phyloP scores from a whole-genome alignment of 768 basidiomycete species.

The Tricholoma terreum region DNA sequence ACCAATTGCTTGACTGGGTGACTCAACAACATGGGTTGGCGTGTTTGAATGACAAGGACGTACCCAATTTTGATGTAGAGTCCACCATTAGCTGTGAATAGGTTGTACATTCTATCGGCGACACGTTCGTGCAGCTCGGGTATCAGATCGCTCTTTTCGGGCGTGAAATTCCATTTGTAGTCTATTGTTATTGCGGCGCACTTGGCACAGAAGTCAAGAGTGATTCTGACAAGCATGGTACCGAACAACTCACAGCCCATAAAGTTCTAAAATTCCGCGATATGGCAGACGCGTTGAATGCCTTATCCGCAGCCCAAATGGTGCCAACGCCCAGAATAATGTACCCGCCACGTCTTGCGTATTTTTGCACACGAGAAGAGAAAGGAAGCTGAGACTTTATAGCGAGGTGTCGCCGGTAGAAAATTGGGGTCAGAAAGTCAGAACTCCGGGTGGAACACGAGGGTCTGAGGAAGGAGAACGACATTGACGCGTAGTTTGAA shows the following conservation, averaged over 20 bases:
- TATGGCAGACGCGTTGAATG: slow-evolving; percentile 58
- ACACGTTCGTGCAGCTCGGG: slow-evolving; percentile 83
- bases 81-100: slow-evolving; percentile 81
- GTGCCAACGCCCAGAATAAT: slow-evolving; percentile 37
- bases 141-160: slow-evolving; percentile 67
- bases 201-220: slow-evolving; percentile 29
- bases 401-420: not conserved
- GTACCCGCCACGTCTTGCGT: slow-evolving; percentile 33
- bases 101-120: slow-evolving; percentile 68
- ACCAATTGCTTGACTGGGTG: slow-evolving; percentile 68
- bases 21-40: not conserved
- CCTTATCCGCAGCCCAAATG: slow-evolving; percentile 43
- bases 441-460: not conserved
- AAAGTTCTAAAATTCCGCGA: slow-evolving; percentile 52
- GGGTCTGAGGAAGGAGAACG: not conserved
- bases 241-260: slow-evolving; percentile 38
- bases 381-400: not conserved
- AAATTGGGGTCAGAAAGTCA: not conserved
- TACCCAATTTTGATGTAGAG: slow-evolving; percentile 82
- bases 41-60: slow-evolving; percentile 2
- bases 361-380: slow-evolving; percentile 11
- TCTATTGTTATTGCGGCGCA: slow-evolving; percentile 70
- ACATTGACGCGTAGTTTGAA: not conserved
- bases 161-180: slow-evolving; percentile 88
- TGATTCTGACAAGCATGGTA: not conserved